Percentiles rank a stretch among this genome's conserved stretches.
These are phyloP conservation scores for Neurospora sp. DNA, from an alignment of 495 filamentous ascomycete genomes.

Conservation along the genomic window DNA sequence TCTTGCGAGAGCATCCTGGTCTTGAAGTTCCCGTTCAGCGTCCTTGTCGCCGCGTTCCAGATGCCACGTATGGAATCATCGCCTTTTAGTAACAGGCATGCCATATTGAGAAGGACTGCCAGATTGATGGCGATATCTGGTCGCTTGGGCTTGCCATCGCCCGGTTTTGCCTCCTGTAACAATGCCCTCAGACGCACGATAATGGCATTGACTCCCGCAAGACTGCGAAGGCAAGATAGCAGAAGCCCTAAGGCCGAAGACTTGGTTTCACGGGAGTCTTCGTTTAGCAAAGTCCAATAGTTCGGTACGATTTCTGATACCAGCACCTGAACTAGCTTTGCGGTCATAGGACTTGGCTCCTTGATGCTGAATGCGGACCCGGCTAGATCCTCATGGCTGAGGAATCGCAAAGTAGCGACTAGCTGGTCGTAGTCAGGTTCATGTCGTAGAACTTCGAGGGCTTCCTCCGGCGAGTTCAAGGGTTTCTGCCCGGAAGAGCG, in stretches of 20 bases:
- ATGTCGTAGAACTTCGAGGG: constrained; percentile 51
- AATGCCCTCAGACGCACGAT: constrained; percentile 48
- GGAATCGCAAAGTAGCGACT: constrained; percentile 38
- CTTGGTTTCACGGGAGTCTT: constrained; percentile 23
- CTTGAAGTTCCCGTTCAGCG: neutral
- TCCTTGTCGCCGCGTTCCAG: constrained; percentile 27
- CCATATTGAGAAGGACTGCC: constrained; percentile 31
- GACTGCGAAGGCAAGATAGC: constrained; percentile 57
- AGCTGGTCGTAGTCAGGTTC: constrained; percentile 55
- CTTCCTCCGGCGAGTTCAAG: constrained; percentile 42
- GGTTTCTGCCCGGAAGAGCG: neutral
- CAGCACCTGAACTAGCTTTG: constrained; percentile 61
- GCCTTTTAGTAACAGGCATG: constrained; percentile 45
- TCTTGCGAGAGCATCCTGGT: constrained; percentile 26
- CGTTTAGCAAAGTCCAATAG: constrained; percentile 58
- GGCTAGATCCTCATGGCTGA: constrained; percentile 32
- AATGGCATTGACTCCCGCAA: constrained; percentile 63
- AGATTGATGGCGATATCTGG: constrained; percentile 30
- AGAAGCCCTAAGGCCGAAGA: constrained; percentile 34
- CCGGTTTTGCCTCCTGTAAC: constrained; percentile 32
- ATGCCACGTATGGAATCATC: constrained; percentile 44
- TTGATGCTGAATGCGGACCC: constrained; percentile 44
- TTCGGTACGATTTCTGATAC: constrained; percentile 62
- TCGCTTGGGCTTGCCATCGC: constrained; percentile 22
- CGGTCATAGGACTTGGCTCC: constrained; percentile 50